A percentile compares a stretch with the other conserved stretches of the same genome.
Conservation (phyloP, 192 early-diverging fungal species). For the Diversispora epigaea region DNA sequence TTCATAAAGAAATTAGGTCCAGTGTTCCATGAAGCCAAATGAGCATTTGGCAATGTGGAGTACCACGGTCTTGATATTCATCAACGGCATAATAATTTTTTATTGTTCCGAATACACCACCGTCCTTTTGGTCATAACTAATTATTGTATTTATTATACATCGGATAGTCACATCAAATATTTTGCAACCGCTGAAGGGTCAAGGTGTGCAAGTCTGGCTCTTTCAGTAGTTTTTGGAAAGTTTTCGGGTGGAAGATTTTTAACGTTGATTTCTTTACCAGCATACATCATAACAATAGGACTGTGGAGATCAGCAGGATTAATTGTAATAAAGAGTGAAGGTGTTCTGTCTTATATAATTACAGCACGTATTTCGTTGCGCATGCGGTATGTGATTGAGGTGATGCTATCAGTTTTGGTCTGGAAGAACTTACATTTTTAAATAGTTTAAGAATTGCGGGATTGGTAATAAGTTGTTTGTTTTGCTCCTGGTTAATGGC, state of each 20-base stretch:
- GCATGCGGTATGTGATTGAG: neutral
- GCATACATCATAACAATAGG: constrained; percentile 1
- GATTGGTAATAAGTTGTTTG: too few relatives aligned
- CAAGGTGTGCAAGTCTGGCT: too few relatives aligned
- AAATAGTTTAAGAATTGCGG: neutral
- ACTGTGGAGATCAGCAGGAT: neutral
- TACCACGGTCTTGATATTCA: neutral
- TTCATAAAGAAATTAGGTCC: neutral
- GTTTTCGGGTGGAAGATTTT: too few relatives aligned
- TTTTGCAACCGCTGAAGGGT: too few relatives aligned
- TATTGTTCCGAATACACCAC: neutral
- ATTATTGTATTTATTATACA: too few relatives aligned
- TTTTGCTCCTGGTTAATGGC: too few relatives aligned
- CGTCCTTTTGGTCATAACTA: neutral
- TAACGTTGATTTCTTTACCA: too few relatives aligned
- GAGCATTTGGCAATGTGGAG: neutral
- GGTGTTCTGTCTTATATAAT: neutral
- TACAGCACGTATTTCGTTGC: neutral
- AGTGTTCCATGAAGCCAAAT: neutral
- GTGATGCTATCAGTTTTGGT: neutral
- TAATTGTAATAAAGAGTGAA: too few relatives aligned
- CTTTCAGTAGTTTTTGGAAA: too few relatives aligned
- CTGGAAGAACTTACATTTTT: too few relatives aligned
- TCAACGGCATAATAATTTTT: neutral
- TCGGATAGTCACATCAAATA: too few relatives aligned